Evolutionary conservation across 2,329 filamentous ascomycete species (phyloP).

Genomic region (Aulographum hederae): DNA sequence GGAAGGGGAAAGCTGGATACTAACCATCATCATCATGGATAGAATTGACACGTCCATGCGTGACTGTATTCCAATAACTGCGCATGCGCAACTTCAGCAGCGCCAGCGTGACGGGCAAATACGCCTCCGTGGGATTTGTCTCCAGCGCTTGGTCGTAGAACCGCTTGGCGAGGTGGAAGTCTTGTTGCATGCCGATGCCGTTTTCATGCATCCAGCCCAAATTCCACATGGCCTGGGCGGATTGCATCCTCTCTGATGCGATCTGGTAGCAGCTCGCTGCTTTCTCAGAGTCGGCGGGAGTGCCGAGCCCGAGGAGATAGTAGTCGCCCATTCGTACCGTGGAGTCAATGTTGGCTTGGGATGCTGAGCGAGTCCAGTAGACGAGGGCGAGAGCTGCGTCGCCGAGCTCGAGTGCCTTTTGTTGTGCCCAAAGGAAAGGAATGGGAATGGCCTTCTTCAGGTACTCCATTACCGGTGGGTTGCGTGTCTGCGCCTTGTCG

Average conservation of each 20-base stretch:
- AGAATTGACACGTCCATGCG: conserved; percentile 75
- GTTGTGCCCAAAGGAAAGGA: conserved; percentile 26
- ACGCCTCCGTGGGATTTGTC: conserved; percentile 72
- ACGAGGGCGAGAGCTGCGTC: conserved; percentile 57
- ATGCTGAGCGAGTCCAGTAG: conserved; percentile 88
- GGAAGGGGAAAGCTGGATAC: conserved; percentile 10
- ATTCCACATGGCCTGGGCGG: conserved; percentile 91
- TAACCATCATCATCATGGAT: conserved; percentile 78
- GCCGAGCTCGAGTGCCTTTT: conserved; percentile 22
- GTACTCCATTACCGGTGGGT: too few species aligned
- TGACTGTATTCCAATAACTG: conserved; percentile 89
- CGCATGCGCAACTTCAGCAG: conserved; percentile 68
- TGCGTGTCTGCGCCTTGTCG: conserved; percentile 37
- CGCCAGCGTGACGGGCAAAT: conserved; percentile 78
- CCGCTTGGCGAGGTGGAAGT: conserved; percentile 91
- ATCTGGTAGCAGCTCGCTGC: conserved; percentile 85
- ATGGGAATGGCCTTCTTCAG: conserved; percentile 26
- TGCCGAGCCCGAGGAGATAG: conserved; percentile 69
- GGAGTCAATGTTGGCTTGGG: conserved; percentile 83
- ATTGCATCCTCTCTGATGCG: conserved; percentile 59
- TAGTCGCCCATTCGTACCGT: conserved; percentile 98
- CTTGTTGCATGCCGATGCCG: conserved; percentile 77
- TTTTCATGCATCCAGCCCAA: conserved; percentile 99
- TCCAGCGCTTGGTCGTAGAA: conserved; percentile 88
- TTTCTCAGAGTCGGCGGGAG: conserved; percentile 51